These are phyloP conservation scores for Lentinula detonsa DNA, from an alignment of 768 basidiomycete genomes.

Conservation along the genomic window DNA sequence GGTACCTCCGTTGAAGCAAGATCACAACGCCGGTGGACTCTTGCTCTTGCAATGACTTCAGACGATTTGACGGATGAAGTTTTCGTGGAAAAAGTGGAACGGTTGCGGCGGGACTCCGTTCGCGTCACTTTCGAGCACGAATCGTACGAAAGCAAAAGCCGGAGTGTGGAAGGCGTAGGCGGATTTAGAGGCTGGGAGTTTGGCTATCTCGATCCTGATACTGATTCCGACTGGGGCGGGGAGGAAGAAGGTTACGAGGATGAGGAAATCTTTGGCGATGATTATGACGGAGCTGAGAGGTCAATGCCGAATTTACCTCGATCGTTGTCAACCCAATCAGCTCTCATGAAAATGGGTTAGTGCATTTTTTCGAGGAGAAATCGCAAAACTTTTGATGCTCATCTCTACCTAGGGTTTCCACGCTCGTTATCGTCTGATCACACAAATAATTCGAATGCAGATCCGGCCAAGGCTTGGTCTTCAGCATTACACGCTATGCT, in stretches of 20 bases:
- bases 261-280: not conserved
- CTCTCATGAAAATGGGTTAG: not conserved
- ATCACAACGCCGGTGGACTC: conserved; percentile 26
- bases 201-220: conserved; percentile 4
- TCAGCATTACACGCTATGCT: conserved; percentile 32
- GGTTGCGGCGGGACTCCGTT: conserved; percentile 21
- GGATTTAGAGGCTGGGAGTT: not conserved
- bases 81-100: conserved; percentile 41
- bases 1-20: not conserved
- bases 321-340: not conserved
- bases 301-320: not conserved
- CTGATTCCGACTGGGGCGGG: conserved; percentile 2
- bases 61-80: conserved; percentile 45
- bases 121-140: not conserved
- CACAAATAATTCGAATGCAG: not conserved
- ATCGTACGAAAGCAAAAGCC: not conserved
- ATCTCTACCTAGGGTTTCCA: not conserved
- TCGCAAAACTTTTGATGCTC: not conserved
- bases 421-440: not conserved
- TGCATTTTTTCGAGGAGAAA: not conserved
- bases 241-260: not conserved
- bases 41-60: conserved; percentile 46
- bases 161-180: conserved; percentile 20
- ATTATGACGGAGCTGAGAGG: not conserved
- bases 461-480: conserved; percentile 3